Base-by-base conservation (phyloP, 1,284 basidiomycete species). In the Pseudozyma sp. region DNA sequence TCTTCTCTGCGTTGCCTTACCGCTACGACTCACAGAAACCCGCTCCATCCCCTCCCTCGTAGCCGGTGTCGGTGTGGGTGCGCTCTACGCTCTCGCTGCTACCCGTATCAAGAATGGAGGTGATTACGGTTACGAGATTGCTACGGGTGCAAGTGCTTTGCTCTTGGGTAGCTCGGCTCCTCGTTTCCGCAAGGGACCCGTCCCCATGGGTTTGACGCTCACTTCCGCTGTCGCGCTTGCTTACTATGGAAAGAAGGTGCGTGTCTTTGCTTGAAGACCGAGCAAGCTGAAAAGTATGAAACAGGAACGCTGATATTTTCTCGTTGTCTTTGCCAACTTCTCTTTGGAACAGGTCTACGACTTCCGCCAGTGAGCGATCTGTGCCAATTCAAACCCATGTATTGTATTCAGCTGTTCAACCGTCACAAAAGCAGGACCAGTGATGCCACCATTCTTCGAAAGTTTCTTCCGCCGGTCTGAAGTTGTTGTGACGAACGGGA, bases 131-230 rank as follows among this genome's bases (percentile, higher is more conserved):
- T 86, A 93, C 62, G 91, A 93, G 83, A 89, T 81, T 25, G 76
- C 64, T 16, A 56, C 76, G 91, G 93, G 90, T 79, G 92, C 93
- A 0, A 93, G 92, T 57, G 90, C 91, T 10, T 70, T 94, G 4
- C 87, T 94, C 35, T 86, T 94, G 57, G 85, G 92, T n/a, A 93
- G 92, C 10, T 93, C 92, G 3, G 83, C 91, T 42, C 93, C 93
- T 1, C 89, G 93, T 42, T 86, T 89, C 59, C 81, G 88, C 38
- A 93, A 93, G 83, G 93, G 92, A 0, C 93, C 93, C 1, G 89
- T 94, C 0, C 92, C 92, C 2, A 87, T 88, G n/a, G 82, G 89
- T 34, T 87, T 94, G 31, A 88, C 92, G 7, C 84, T 89, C 50
- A 90, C 91, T 2, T 90, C 90, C 5, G 88, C 90, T 0, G 86